Percentiles rank a stretch among this genome's conserved stretches.
These are phyloP conservation scores for Coemansia sp. DNA, from an alignment of 192 early-diverging fungal species.

Conservation along the genomic window DNA sequence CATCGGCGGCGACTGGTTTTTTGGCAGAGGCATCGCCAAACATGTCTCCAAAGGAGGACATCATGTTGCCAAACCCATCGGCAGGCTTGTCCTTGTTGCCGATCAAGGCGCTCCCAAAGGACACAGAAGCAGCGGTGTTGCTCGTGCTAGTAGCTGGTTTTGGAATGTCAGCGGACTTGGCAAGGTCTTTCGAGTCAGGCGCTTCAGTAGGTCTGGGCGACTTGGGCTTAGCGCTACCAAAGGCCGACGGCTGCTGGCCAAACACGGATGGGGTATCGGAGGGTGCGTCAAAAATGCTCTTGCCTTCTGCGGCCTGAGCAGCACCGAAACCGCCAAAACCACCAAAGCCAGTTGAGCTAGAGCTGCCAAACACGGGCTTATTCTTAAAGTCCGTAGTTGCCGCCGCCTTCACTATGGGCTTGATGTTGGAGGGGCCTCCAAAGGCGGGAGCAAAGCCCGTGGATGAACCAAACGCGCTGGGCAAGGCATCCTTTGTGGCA, in stretches of 20 bases:
- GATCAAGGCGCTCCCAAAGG: no score
- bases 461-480: conserved; percentile 5
- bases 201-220: no score
- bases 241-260: not conserved
- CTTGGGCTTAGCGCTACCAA: not conserved
- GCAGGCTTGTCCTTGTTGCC: no score
- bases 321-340: conserved; percentile 9
- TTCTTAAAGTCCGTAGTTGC: conserved; percentile 6
- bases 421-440: conserved; percentile 8
- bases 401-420: conserved; percentile 21
- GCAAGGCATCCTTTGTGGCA: not conserved
- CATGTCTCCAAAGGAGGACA: no score
- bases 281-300: conserved; percentile 29
- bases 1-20: no score
- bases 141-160: not conserved
- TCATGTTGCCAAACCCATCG: no score
- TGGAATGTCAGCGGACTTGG: not conserved
- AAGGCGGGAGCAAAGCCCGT: conserved; percentile 12
- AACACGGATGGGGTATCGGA: conserved; percentile 11
- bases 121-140: no score
- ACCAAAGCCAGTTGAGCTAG: conserved; percentile 14
- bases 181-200: not conserved
- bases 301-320: conserved; percentile 1
- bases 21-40: no score
- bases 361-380: conserved; percentile 36